Conservation (phyloP, 352 stramenopile species). For the Pythium oligandrum region DNA sequence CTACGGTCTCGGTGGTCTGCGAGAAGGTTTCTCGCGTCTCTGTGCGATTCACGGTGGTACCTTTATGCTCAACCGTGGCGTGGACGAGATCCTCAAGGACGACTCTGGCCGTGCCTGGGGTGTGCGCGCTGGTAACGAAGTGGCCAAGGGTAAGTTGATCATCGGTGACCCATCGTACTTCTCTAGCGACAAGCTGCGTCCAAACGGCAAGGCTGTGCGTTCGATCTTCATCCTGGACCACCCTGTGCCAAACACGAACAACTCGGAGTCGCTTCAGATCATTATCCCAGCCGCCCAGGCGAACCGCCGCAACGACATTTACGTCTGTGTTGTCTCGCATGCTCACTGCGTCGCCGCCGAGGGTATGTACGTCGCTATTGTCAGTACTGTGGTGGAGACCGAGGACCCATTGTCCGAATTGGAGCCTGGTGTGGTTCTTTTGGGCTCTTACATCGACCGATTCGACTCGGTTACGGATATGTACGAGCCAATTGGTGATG, state of each 20-base stretch:
- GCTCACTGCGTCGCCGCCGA: conserved; percentile 93
- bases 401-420: conserved; percentile 94
- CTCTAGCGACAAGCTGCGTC: conserved; percentile 87
- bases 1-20: conserved; percentile 97
- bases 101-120: conserved; percentile 92
- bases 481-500: conserved; percentile 91
- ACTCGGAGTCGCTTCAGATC: conserved; percentile 97
- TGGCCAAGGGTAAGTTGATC: conserved; percentile 96
- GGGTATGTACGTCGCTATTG: conserved; percentile 98
- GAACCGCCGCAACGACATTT: conserved; percentile 97
- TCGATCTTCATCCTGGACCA: conserved; percentile 99
- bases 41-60: conserved; percentile 99
- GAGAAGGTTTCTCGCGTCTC: conserved; percentile 98
- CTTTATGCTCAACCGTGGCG: conserved; percentile 98
- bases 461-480: conserved; percentile 96
- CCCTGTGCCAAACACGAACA: conserved; percentile 95
- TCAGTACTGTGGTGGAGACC: conserved; percentile 97
- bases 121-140: conserved; percentile 89
- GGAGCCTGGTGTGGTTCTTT: conserved; percentile 90
- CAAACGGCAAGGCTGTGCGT: conserved; percentile 94
- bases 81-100: conserved; percentile 94
- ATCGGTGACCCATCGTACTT: conserved; percentile 99
- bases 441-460: conserved; percentile 94
- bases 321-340: conserved; percentile 95
- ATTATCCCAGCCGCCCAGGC: conserved; percentile 98